Base-by-base conservation (phyloP, 345 rosid species). In the Hibiscus tridactylites region DNA sequence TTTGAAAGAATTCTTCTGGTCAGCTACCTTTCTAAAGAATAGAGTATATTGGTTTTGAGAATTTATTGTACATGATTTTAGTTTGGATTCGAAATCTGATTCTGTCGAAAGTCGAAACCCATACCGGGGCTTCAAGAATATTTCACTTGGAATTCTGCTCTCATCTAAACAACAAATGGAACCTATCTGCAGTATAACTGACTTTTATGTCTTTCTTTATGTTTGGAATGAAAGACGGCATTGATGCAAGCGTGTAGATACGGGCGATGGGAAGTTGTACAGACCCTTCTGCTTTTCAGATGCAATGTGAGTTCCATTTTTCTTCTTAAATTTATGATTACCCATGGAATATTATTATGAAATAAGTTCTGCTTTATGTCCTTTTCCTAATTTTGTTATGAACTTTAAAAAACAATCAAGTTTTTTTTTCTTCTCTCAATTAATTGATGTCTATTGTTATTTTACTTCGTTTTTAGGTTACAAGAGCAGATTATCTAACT, bases 231-330 rank as follows among this genome's bases (percentile, higher is more conserved):
- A 71, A 61, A 95, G 99, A 95, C 99, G 24, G 93, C 99, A 12
- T 75, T 92, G 86, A 95, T 95, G 97, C 99, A 95, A 92, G 99
- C 99, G 9, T 92, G 99, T 85, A 80, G 97, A 76, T 92, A 95
- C 49, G 99, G 99, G 50, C 97, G 92, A 69, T 95, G 99, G 99
- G 97, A 95, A 85, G 99, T 92, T 81, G 91, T 89, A 61, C 99
- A 92, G 81, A 88, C 96, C 54, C 99, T 95, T 78, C 79, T 90
- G 61, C 91, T 95, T 17, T 92, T 82, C 78, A 81, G 93, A 81
- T 94, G 98, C 85, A 94, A 88, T 81, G 98, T 91, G 82, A 88
- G 97, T 76, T 66, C 69, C 16, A 15, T 9, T 71, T 71, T 28
- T 46, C 6, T 53, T 28, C 58, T 2, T 49, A 33, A 33, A 33